Percentiles rank a stretch among this genome's conserved stretches.
Evolutionary conservation across 1,139 yeast genomes (phyloP).

Genomic region (Suhomyces panamericanus): DNA sequence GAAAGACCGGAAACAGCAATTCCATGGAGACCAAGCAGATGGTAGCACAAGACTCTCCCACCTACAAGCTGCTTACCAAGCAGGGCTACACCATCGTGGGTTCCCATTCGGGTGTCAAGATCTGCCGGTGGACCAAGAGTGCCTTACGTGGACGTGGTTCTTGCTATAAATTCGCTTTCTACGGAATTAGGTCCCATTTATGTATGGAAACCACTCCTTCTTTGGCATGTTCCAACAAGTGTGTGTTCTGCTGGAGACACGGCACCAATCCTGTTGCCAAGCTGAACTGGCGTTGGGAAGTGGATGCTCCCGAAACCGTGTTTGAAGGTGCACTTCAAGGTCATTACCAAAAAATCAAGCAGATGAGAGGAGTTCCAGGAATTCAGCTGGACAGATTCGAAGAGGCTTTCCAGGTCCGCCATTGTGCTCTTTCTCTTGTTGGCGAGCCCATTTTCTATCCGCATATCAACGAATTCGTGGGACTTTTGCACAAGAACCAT

Average conservation of each 20-base stretch:
- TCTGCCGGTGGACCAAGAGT: constrained; percentile 95
- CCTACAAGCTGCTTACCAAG: constrained; percentile 81
- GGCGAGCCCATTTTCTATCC: constrained; percentile 96
- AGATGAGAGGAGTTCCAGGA: constrained; percentile 95
- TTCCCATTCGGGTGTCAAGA: constrained; percentile 91
- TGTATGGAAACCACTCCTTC: constrained; percentile 98
- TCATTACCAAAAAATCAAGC: constrained; percentile 88
- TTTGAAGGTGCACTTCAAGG: constrained; percentile 84
- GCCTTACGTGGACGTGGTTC: constrained; percentile 94
- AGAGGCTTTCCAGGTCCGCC: constrained; percentile 85
- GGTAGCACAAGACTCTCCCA: constrained; percentile 91
- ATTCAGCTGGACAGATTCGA: constrained; percentile 86
- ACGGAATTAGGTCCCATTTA: constrained; percentile 84
- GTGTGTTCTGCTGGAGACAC: constrained; percentile 97
- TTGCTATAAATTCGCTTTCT: constrained; percentile 88
- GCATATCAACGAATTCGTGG: constrained; percentile 79
- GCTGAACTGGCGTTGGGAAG: constrained; percentile 91
- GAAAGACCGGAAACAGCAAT: constrained; percentile 22
- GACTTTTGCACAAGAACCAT: constrained; percentile 71
- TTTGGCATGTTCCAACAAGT: constrained; percentile 88
- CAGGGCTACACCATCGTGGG: constrained; percentile 95
- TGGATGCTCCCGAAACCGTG: constrained; percentile 83
- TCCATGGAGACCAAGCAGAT: constrained; percentile 61
- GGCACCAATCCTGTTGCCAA: constrained; percentile 97
- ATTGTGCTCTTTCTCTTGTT: constrained; percentile 88